A percentile compares a stretch with the other conserved stretches of the same genome.
Conservation (phyloP, 2,329 filamentous ascomycete species). For the Endocalyx cinctus region DNA sequence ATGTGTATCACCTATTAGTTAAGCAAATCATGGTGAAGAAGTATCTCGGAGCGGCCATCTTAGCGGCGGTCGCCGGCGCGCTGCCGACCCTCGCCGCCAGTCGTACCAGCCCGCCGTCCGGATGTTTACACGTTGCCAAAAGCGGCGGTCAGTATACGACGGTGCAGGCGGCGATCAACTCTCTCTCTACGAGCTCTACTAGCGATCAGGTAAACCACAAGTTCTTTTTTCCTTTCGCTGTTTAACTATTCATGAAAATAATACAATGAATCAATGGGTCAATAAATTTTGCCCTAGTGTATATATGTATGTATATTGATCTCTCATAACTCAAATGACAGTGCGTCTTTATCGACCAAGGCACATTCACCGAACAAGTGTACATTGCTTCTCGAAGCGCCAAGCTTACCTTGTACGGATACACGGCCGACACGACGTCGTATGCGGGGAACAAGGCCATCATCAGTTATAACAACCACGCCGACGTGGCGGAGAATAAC, state of each 20-base stretch:
- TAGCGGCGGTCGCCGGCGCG: no score
- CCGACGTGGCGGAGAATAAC: constrained; percentile 44
- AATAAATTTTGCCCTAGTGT: no score
- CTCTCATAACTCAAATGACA: no score
- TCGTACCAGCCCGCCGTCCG: constrained; percentile 37
- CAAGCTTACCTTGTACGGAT: constrained; percentile 53
- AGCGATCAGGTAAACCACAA: constrained; percentile 25
- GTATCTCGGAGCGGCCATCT: no score
- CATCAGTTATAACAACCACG: constrained; percentile 39
- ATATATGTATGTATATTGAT: no score
- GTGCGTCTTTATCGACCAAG: constrained; percentile 58
- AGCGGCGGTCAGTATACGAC: constrained; percentile 31
- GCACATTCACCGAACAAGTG: constrained; percentile 59
- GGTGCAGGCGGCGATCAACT: constrained; percentile 53
- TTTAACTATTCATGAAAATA: no score
- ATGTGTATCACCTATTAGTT: no score
- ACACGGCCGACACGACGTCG: constrained; percentile 46
- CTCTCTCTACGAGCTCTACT: constrained; percentile 48
- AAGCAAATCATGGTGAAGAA: no score
- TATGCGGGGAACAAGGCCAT: constrained; percentile 57
- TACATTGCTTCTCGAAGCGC: constrained; percentile 43
- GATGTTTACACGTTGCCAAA: constrained; percentile 45
- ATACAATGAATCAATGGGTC: no score
- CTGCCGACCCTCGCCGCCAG: no score
- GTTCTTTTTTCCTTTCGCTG: no score